Conservation (phyloP, 352 stramenopile species). For the Globisporangium alternatum region DNA sequence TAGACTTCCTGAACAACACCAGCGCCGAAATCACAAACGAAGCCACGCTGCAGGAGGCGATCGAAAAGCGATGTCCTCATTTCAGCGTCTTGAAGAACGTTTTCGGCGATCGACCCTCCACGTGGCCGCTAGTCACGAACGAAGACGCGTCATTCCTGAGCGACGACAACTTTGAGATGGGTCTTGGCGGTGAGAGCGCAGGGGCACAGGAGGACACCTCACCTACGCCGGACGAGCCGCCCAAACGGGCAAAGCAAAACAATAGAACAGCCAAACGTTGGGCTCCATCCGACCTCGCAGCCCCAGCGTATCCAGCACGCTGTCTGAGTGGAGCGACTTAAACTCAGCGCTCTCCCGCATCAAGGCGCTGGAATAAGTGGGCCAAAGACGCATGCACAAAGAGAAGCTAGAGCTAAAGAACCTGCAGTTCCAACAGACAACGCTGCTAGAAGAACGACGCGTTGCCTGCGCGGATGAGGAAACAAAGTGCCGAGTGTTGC, state of each 20-base stretch:
- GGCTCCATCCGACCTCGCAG: neutral
- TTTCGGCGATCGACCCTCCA: constrained; percentile 14
- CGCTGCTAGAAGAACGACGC: constrained; percentile 9
- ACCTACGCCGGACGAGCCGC: neutral
- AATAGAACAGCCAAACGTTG: neutral
- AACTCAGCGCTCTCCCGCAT: constrained; percentile 1
- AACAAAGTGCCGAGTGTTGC: constrained; percentile 4
- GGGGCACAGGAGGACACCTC: neutral
- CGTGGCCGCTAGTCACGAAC: constrained; percentile 12
- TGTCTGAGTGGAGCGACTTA: constrained; percentile 17
- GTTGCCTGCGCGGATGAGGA: constrained; percentile 13
- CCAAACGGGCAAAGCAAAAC: neutral
- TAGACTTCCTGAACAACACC: constrained; percentile 20
- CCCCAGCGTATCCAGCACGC: neutral
- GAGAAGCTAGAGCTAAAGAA: constrained; percentile 11
- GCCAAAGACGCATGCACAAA: constrained; percentile 4
- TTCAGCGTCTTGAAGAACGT: constrained; percentile 16
- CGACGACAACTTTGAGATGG: no score
- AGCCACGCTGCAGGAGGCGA: constrained; percentile 6
- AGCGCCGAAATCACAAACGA: constrained; percentile 14
- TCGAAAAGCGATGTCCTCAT: constrained; percentile 17
- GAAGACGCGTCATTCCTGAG: constrained; percentile 9
- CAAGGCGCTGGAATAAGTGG: constrained; percentile 2
- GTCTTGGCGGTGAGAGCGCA: no score
- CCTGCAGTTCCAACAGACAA: constrained; percentile 3